A percentile compares a stretch with the other conserved stretches of the same genome.
These are phyloP conservation scores for Periconia sp. DNA, from an alignment of 2,329 filamentous ascomycete species.

Conservation along the genomic window DNA sequence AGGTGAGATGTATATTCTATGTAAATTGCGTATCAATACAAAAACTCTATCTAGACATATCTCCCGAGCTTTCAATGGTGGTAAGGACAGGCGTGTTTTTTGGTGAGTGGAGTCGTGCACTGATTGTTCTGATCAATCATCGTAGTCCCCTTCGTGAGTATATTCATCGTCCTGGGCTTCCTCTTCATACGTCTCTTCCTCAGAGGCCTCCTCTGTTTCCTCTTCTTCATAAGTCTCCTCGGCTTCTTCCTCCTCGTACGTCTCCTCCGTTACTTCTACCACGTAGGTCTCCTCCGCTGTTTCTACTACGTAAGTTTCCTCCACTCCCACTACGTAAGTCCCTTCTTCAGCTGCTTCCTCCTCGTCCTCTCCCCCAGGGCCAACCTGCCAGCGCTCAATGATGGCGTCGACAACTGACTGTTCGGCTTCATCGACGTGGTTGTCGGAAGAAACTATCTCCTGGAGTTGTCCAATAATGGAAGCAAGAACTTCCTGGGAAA, in stretches of 20 bases:
- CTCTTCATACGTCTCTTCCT: no score
- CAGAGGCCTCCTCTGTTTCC: no score
- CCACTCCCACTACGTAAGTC: no score
- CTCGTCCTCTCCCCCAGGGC: background rate
- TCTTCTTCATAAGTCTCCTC: background rate
- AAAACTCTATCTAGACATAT: no score
- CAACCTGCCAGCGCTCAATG: background rate
- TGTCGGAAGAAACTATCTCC: background rate
- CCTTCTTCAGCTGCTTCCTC: background rate
- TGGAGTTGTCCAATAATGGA: background rate
- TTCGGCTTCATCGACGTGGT: background rate
- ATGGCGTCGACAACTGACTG: background rate
- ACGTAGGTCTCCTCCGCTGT: background rate
- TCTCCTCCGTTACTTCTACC: background rate
- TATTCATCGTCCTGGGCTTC: no score
- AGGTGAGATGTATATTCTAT: no score
- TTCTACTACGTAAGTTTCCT: background rate
- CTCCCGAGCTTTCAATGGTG: no score
- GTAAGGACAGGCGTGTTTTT: no score
- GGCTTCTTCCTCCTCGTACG: background rate
- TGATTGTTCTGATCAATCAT: no score
- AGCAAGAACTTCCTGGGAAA: background rate
- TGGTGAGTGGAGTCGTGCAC: no score
- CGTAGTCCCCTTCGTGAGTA: no score
- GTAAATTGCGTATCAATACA: no score